Evolutionary conservation across 495 filamentous ascomycete species (phyloP).

Genomic region (Xylaria curta): DNA sequence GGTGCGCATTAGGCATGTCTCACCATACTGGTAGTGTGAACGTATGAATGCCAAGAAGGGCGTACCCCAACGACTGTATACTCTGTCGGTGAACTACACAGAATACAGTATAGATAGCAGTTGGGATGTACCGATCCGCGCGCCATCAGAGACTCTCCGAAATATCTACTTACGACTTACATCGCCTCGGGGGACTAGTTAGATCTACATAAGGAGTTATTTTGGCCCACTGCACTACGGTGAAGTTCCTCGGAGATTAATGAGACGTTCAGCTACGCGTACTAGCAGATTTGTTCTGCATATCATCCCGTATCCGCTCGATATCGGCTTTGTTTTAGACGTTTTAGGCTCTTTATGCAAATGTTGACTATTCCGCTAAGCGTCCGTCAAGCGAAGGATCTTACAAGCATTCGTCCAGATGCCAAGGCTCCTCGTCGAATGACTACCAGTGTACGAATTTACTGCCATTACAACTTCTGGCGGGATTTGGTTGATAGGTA

Average conservation of each 20-base stretch:
- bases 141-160: not conserved
- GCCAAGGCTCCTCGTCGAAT: not conserved
- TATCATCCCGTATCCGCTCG: not conserved
- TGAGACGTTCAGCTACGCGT: not conserved
- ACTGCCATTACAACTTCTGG: not conserved
- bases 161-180: not conserved
- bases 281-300: constrained; percentile 8
- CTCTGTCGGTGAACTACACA: not conserved
- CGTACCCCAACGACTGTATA: not conserved
- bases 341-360: constrained; percentile 1
- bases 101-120: not conserved
- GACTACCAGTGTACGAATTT: not conserved
- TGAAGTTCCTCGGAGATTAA: constrained; percentile 10
- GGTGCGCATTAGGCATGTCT: not conserved
- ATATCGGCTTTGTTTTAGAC: not conserved
- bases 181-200: not conserved
- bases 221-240: constrained; percentile 1
- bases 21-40: not conserved
- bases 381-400: not conserved
- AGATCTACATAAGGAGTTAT: not conserved
- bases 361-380: not conserved
- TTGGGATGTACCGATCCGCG: not conserved
- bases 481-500: not conserved
- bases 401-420: not conserved
- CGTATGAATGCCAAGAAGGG: constrained; percentile 13